Evolutionary conservation across 805 yeast genomes (phyloP), one percentile per base, ranked within the genome.

Genomic region (Wickerhamomyces ciferrii): DNA sequence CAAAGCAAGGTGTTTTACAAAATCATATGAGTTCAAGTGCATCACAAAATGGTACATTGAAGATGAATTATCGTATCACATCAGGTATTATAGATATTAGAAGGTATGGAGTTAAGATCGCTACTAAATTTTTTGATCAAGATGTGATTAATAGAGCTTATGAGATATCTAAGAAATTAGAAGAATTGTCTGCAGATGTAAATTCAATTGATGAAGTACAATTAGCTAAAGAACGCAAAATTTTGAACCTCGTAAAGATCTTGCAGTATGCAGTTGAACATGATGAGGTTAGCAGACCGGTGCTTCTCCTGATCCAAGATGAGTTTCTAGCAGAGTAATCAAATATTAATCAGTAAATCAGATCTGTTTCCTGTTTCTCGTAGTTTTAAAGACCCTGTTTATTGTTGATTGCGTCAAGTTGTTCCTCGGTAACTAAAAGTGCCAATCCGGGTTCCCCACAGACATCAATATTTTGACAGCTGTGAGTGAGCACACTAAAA

Each of bases 1-100:
- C 54, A 3, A 63, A 60, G 27, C 59, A 64, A 0, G 66, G 69
- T 0, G 72, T 74, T 3, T 42, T 58, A 3, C 71, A 70, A 42
- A 44, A 64, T 17, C 69, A 70, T 39, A 71, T 74, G 75, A 51
- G 51, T 20, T 54, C 66, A 1, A 62, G 52, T 2, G 42, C 39
- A 2, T 41, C 39, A 4, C 39, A 36, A 9, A 45, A 52, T 15
- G 50, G 54, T 4, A 38, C 47, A 2, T 39, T 69, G 1, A 51
- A 53, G 24, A 68, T 70, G 70, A 48, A 46, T 10, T 72, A 66
- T 46, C 60, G 56, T 37, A 34, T 67, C 8, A 45, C 49, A 0
- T 52, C 51, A 9, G 62, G 65, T 0, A 27, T 48, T 0, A 53
- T 56, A 10, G 52, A 53, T 27, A 45, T 65, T 2, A 58, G 58